phyloP scores from a whole-genome alignment of 78 protist genomes.

The Creolimax fragrantissima region DNA sequence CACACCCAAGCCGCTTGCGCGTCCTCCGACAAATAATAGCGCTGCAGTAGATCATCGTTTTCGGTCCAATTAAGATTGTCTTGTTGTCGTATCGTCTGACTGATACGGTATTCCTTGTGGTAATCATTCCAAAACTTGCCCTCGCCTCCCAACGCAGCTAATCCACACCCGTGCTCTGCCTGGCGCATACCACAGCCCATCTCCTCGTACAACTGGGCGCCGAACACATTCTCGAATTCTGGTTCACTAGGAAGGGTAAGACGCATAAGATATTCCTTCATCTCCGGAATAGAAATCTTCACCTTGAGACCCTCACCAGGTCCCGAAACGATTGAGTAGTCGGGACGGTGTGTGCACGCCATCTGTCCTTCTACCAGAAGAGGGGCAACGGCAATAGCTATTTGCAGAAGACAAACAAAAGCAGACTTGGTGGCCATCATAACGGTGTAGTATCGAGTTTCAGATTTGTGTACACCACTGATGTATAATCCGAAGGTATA shows the following conservation, averaged over 20 bases:
- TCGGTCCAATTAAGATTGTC: neutral
- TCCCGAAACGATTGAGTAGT: neutral
- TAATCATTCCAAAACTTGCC: neutral
- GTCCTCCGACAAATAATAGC: neutral
- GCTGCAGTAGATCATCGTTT: neutral
- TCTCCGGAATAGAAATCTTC: neutral
- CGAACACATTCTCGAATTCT: neutral
- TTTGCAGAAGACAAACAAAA: no score
- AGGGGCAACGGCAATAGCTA: no score
- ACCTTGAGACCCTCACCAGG: neutral
- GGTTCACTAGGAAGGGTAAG: neutral
- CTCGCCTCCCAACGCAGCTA: neutral
- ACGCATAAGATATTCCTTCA: neutral
- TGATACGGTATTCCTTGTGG: neutral
- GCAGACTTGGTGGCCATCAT: no score
- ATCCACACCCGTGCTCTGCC: neutral
- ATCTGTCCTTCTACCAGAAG: no score
- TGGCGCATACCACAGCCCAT: neutral
- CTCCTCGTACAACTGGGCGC: neutral
- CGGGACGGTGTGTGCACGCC: neutral
- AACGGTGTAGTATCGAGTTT: no score
- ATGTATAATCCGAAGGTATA: no score
- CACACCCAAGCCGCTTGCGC: neutral
- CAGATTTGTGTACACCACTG: no score
- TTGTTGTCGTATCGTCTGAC: neutral